These are phyloP conservation scores for Fraxinus velutina DNA, from an alignment of 305 asterid species.

Conservation along the genomic window DNA sequence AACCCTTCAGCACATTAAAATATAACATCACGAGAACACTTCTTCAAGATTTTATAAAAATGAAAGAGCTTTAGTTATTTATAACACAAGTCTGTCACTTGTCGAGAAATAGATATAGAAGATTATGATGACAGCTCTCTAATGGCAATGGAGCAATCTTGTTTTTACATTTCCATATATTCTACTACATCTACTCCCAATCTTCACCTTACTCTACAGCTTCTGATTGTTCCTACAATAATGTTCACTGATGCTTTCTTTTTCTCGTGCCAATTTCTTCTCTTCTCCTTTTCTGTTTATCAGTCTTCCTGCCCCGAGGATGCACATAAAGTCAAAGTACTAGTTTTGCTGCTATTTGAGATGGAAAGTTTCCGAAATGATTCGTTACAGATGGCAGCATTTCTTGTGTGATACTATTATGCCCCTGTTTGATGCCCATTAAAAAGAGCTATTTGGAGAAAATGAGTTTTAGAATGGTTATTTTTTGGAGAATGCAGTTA, in stretches of 20 bases:
- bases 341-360: not conserved
- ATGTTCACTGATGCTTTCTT: not conserved
- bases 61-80: not conserved
- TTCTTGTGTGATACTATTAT: not conserved
- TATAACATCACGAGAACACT: not conserved
- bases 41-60: not conserved
- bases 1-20: not conserved
- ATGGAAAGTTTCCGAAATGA: not conserved
- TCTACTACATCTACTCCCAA: not conserved
- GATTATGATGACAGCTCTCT: not conserved
- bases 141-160: not conserved
- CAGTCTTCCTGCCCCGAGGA: not conserved
- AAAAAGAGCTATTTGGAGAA: not conserved
- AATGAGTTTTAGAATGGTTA: not conserved
- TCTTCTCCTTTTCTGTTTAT: not conserved
- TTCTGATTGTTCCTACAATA: not conserved
- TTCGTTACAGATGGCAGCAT: not conserved
- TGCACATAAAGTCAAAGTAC: not conserved
- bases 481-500: not conserved
- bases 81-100: not conserved
- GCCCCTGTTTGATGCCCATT: not conserved
- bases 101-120: not conserved
- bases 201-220: not conserved
- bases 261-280: not conserved
- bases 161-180: not conserved